Evolutionary conservation across 1,284 basidiomycete species (phyloP).

Genomic region (Malassezia nana): DNA sequence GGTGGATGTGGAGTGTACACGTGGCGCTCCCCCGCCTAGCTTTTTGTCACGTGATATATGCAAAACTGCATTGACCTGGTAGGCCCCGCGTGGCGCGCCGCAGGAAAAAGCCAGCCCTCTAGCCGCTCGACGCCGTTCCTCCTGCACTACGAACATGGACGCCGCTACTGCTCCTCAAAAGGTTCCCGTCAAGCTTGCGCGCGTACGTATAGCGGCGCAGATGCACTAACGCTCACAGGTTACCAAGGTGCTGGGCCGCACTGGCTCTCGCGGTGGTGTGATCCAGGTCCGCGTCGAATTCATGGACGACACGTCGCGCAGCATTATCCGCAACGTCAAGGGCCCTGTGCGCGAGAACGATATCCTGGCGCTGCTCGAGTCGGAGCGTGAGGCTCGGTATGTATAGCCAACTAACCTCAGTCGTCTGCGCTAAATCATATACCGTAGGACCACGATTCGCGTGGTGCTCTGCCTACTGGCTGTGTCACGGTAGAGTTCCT

Average conservation of each 20-base stretch:
- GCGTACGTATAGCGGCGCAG: conserved; percentile 14
- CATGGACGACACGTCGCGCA: conserved; percentile 91
- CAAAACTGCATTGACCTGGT: conserved; percentile 15
- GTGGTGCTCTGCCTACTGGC: background rate
- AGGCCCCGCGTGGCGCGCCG: background rate
- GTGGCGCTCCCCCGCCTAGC: background rate
- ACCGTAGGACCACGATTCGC: background rate
- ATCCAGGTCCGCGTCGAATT: conserved; percentile 99
- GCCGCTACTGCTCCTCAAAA: conserved; percentile 12
- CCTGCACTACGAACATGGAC: conserved; percentile 15
- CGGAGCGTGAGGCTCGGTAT: conserved; percentile 98
- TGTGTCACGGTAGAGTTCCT: background rate
- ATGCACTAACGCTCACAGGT: conserved; percentile 27
- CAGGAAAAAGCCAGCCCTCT: conserved; percentile 3
- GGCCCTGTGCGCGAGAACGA: conserved; percentile 93
- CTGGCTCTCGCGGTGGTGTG: conserved; percentile 97
- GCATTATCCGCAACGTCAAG: conserved; percentile 99
- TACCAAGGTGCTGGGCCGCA: conserved; percentile 84
- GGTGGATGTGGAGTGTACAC: background rate
- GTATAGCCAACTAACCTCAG: conserved; percentile 48
- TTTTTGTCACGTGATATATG: conserved; percentile 9
- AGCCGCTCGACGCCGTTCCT: background rate
- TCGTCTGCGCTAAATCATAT: conserved; percentile 13
- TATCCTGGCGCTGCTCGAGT: conserved; percentile 93
- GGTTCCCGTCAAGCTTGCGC: conserved; percentile 21